Evolutionary conservation across 331 rosid genomes (phyloP).

Genomic region (Rosa hybrid): DNA sequence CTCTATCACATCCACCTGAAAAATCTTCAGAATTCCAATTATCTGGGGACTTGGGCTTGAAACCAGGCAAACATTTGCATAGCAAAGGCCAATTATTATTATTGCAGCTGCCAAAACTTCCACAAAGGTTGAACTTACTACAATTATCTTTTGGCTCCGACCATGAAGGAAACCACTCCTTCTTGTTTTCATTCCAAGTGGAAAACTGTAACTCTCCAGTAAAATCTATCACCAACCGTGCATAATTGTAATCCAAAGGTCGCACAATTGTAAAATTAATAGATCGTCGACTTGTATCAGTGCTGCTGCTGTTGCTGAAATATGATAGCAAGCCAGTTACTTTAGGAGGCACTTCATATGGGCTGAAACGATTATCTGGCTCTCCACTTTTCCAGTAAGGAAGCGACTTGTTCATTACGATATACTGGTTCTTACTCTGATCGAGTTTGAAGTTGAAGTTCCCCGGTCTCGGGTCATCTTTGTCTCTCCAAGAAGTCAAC

Average conservation of each 20-base stretch:
- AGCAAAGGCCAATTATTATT: constrained; percentile 4
- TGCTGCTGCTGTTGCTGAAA: neutral
- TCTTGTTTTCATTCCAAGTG: constrained; percentile 28
- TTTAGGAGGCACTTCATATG: neutral
- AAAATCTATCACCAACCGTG: constrained; percentile 14
- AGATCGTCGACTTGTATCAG: neutral
- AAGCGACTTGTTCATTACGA: neutral
- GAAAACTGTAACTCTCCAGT: neutral
- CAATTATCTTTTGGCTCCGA: constrained; percentile 32
- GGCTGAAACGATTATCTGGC: neutral
- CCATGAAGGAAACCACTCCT: constrained; percentile 38
- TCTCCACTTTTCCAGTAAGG: constrained; percentile 20
- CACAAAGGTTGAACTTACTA: constrained; percentile 52
- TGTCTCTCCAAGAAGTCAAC: constrained; percentile 21
- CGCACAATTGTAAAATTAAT: too few relatives aligned
- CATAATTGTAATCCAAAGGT: neutral
- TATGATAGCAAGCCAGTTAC: neutral
- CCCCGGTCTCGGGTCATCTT: constrained; percentile 1
- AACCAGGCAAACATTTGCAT: constrained; percentile 64
- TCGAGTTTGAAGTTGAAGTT: constrained; percentile 23
- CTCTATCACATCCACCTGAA: constrained; percentile 40
- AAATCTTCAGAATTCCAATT: constrained; percentile 51
- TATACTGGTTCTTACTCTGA: neutral
- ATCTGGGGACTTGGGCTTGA: constrained; percentile 17
- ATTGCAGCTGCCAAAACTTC: constrained; percentile 43